phyloP scores from a whole-genome alignment of 208 protist genomes.

The Trypanosoma cruzi region DNA sequence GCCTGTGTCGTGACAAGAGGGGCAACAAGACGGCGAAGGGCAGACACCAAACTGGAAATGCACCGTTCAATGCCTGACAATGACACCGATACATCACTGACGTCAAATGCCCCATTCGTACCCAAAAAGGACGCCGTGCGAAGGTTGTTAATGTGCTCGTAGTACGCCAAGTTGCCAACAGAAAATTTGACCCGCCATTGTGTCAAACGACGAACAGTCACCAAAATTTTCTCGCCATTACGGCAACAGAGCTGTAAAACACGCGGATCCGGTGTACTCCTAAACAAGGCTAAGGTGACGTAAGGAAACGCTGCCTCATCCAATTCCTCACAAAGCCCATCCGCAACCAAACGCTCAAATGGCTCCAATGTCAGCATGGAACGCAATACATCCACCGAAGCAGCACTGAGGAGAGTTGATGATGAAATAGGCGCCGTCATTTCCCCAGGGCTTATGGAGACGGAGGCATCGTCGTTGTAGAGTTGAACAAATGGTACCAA shows the following conservation, averaged over 20 bases:
- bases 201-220: constrained; percentile 70
- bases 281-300: constrained; percentile 84
- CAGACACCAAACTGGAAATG: constrained; percentile 67
- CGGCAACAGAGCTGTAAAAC: constrained; percentile 64
- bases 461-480: constrained; percentile 91
- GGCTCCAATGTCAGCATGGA: constrained; percentile 85
- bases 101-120: constrained; percentile 64
- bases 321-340: constrained; percentile 75
- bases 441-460: constrained; percentile 61
- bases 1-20: constrained; percentile 79
- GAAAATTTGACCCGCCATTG: constrained; percentile 79
- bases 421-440: constrained; percentile 86
- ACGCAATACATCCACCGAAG: constrained; percentile 86
- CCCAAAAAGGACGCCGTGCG: constrained; percentile 58
- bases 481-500: constrained; percentile 92
- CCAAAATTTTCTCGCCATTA: constrained; percentile 48
- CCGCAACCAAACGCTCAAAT: constrained; percentile 75
- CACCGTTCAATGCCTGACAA: constrained; percentile 62
- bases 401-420: constrained; percentile 66
- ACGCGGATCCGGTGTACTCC: constrained; percentile 79
- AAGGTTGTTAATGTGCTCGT: constrained; percentile 85
- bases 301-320: constrained; percentile 51
- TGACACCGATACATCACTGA: constrained; percentile 34
- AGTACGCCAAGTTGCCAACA: constrained; percentile 61
- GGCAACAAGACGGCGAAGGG: constrained; percentile 50